These are phyloP conservation scores for Periconia digitata DNA, from an alignment of 2,329 filamentous ascomycete genomes.

Conservation along the genomic window DNA sequence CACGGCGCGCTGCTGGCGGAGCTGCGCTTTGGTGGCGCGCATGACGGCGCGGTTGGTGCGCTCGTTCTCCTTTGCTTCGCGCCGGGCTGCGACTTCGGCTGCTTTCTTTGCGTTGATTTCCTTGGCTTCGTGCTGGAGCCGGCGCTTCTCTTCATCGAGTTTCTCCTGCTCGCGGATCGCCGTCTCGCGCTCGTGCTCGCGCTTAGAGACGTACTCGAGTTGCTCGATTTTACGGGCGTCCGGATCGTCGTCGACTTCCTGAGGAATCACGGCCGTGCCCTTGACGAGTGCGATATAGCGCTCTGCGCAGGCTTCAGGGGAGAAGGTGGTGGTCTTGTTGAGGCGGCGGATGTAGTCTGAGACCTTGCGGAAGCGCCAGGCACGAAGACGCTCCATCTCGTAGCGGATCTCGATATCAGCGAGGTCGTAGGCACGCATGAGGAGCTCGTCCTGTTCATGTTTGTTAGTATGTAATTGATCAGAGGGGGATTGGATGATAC, in stretches of 20 bases:
- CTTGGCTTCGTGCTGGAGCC: constrained; percentile 20
- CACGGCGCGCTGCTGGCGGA: constrained; percentile 15
- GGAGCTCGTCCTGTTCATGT: constrained; percentile 46
- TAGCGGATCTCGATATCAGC: constrained; percentile 48
- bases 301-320: constrained; percentile 49
- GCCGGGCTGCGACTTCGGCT: constrained; percentile 21
- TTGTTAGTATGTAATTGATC: constrained; percentile 4
- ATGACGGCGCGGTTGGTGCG: constrained; percentile 24
- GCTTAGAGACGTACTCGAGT: constrained; percentile 18
- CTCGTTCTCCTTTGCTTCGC: constrained; percentile 14
- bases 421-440: constrained; percentile 43
- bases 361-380: constrained; percentile 50
- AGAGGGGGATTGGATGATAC: constrained; percentile 6
- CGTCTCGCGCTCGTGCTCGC: constrained; percentile 20
- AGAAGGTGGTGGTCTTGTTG: constrained; percentile 46
- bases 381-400: constrained; percentile 43
- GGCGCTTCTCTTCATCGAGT: constrained; percentile 16
- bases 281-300: constrained; percentile 45
- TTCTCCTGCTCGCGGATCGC: constrained; percentile 19
- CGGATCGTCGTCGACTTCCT: constrained; percentile 47
- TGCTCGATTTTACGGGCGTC: constrained; percentile 38
- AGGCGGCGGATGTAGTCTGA: constrained; percentile 46
- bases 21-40: constrained; percentile 22
- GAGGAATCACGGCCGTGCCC: constrained; percentile 50
- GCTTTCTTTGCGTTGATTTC: constrained; percentile 24